These are phyloP conservation scores for Sphaerulina vaccinii DNA, from an alignment of 2,329 filamentous ascomycete genomes.

Conservation along the genomic window DNA sequence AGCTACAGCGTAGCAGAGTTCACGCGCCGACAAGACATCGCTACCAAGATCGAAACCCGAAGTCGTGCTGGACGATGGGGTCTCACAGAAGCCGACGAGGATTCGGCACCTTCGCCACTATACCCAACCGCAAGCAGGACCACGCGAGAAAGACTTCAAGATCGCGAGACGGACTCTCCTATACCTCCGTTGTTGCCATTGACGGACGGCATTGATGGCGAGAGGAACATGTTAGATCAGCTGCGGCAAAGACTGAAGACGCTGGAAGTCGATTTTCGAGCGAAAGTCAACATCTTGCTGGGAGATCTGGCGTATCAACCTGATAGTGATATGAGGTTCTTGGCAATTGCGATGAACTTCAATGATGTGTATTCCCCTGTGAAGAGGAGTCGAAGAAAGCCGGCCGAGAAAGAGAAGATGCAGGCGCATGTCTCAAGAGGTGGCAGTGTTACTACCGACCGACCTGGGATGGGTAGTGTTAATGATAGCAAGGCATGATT, in stretches of 20 bases:
- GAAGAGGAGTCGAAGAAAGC: slow-evolving; percentile 53
- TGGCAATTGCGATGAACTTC: slow-evolving; percentile 98
- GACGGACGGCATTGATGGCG: slow-evolving; percentile 40
- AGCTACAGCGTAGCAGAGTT: slow-evolving; percentile 94
- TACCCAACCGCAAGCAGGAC: slow-evolving; percentile 16
- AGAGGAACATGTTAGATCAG: slow-evolving; percentile 69
- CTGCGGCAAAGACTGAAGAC: slow-evolving; percentile 71
- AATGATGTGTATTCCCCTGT: slow-evolving; percentile 91
- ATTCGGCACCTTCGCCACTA: slow-evolving; percentile 32
- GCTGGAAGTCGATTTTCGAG: slow-evolving; percentile 73
- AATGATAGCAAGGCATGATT: neutral
- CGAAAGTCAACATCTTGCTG: slow-evolving; percentile 74
- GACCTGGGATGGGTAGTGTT: slow-evolving; percentile 1
- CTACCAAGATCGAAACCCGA: slow-evolving; percentile 67
- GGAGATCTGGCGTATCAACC: slow-evolving; percentile 91
- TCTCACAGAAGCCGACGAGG: slow-evolving; percentile 55
- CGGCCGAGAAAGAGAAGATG: slow-evolving; percentile 19
- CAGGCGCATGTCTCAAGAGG: neutral
- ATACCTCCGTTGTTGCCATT: slow-evolving; percentile 42
- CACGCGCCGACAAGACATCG: slow-evolving; percentile 81
- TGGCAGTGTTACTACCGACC: neutral
- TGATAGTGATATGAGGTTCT: slow-evolving; percentile 90
- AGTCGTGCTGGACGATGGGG: slow-evolving; percentile 66
- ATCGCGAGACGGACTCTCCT: slow-evolving; percentile 42
- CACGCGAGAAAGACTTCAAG: slow-evolving; percentile 12